Conservation (phyloP, 768 basidiomycete genomes). For the Galerina marginata region DNA sequence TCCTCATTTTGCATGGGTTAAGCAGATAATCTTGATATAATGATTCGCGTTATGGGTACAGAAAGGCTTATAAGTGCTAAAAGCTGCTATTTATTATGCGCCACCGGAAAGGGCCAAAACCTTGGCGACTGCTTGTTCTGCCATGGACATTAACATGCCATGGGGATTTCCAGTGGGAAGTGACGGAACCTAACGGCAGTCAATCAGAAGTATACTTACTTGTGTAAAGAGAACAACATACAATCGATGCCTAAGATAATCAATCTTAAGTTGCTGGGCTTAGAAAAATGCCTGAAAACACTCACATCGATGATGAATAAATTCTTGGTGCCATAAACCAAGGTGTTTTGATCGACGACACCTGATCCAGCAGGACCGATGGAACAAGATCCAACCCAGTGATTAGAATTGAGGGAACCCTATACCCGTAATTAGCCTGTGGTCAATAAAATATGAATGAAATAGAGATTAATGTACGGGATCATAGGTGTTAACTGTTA, state of each 20-base stretch:
- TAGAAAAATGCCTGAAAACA: slow-evolving; percentile 9
- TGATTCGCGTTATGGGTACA: no score
- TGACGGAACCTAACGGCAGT: slow-evolving; percentile 45
- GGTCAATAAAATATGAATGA: background rate
- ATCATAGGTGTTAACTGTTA: slow-evolving; percentile 45
- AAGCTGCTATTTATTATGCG: slow-evolving; percentile 28
- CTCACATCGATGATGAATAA: slow-evolving; percentile 61
- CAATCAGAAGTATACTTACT: background rate
- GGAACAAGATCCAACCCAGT: slow-evolving; percentile 63
- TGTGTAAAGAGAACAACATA: slow-evolving; percentile 22
- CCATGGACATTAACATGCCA: slow-evolving; percentile 58
- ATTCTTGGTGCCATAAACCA: slow-evolving; percentile 55
- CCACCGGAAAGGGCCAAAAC: slow-evolving; percentile 61
- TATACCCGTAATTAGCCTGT: slow-evolving; percentile 8
- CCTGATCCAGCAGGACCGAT: slow-evolving; percentile 38
- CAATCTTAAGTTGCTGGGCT: background rate
- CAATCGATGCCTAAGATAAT: slow-evolving; percentile 37
- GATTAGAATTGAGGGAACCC: slow-evolving; percentile 60
- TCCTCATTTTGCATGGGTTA: background rate
- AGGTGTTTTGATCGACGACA: slow-evolving; percentile 64
- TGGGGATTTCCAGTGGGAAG: slow-evolving; percentile 66
- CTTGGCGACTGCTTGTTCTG: slow-evolving; percentile 62
- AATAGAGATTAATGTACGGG: slow-evolving; percentile 21
- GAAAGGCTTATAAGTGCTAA: background rate
- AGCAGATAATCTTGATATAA: no score